These are phyloP conservation scores for Gloeophyllum trabeum DNA, from an alignment of 768 basidiomycete species.

Conservation along the genomic window DNA sequence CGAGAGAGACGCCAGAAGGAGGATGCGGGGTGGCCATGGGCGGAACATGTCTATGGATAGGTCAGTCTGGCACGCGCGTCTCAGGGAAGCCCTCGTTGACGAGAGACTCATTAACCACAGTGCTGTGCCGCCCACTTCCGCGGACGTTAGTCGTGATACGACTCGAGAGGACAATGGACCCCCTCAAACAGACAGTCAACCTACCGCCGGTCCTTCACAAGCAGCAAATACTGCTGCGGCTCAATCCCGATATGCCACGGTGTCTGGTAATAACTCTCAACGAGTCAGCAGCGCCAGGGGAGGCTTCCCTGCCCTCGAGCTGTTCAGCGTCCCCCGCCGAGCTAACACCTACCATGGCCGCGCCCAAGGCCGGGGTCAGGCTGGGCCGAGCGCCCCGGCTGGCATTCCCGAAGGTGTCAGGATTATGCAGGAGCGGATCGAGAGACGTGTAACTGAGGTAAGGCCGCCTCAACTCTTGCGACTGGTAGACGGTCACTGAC, in stretches of 20 bases:
- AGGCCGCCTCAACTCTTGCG: too few species aligned
- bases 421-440: too few species aligned
- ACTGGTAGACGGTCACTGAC: too few species aligned
- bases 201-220: background rate
- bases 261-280: slow-evolving; percentile 19
- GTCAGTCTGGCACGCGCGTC: too few species aligned
- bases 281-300: slow-evolving; percentile 55
- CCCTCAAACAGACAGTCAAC: background rate
- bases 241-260: background rate
- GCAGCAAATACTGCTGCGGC: background rate
- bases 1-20: slow-evolving; percentile 39
- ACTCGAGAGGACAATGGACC: background rate
- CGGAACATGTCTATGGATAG: slow-evolving; percentile 15
- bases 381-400: too few species aligned
- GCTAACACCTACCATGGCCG: slow-evolving; percentile 3
- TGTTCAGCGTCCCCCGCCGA: slow-evolving; percentile 31
- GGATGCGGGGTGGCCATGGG: slow-evolving; percentile 19
- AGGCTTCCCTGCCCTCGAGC: slow-evolving; percentile 50
- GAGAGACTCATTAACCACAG: too few species aligned
- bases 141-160: background rate
- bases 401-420: too few species aligned
- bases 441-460: too few species aligned
- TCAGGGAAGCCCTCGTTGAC: too few species aligned
- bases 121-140: too few species aligned
- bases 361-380: slow-evolving; percentile 5